phyloP scores from a whole-genome alignment of 257 asterid genomes.

The Solanum tarapatanum region DNA sequence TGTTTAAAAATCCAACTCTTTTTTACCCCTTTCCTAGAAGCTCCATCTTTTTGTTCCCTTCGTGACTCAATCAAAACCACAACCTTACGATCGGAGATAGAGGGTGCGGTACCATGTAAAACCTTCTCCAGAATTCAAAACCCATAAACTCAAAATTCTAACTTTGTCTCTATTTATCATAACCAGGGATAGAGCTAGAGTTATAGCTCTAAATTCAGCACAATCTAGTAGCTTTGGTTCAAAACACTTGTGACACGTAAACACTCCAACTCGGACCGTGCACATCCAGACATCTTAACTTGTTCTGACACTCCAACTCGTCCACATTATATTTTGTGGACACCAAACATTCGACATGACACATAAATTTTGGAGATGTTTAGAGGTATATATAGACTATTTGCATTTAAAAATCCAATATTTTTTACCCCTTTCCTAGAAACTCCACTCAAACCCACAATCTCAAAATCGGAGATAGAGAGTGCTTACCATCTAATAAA shows the following conservation, averaged over 20 bases:
- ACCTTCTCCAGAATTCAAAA: neutral
- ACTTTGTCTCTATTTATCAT: fast-evolving
- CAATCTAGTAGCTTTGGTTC: neutral
- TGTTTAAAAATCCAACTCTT: neutral
- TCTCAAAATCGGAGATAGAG: neutral
- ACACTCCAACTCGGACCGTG: neutral
- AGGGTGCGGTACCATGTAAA: neutral
- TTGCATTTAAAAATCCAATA: neutral
- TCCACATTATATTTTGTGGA: neutral
- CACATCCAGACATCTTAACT: neutral
- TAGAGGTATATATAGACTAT: neutral
- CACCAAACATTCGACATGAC: neutral
- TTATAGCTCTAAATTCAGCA: fast-evolving
- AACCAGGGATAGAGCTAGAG: neutral
- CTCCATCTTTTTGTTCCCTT: neutral
- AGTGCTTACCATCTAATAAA: no score
- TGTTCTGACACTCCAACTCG: neutral
- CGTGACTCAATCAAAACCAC: neutral
- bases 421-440: neutral
- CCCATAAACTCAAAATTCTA: neutral
- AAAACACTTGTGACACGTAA: neutral
- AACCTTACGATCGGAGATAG: neutral
- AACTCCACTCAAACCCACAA: neutral
- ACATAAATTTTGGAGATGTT: neutral
- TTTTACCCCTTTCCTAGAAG: no score